phyloP scores from a whole-genome alignment of 306 rosid species.

The Vigna radiata region DNA sequence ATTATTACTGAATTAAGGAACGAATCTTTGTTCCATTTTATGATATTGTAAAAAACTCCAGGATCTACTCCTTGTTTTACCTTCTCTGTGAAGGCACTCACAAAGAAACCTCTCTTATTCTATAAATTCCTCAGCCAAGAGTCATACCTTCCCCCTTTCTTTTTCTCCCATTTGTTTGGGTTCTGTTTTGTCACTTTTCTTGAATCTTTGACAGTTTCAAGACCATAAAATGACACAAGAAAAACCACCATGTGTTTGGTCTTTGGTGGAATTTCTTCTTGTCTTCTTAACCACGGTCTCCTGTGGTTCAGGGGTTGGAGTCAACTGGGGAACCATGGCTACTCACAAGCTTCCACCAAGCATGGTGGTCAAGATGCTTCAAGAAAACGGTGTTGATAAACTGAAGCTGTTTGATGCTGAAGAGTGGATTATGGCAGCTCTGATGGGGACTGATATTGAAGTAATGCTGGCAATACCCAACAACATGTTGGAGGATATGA shows the following conservation, averaged over 20 bases:
- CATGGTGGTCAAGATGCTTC: slow-evolving; percentile 76
- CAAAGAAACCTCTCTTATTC: slow-evolving; percentile 7
- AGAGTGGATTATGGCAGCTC: slow-evolving; percentile 74
- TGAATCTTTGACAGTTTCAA: slow-evolving; percentile 49
- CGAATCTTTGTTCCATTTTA: slow-evolving; percentile 56
- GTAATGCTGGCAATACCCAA: slow-evolving; percentile 92
- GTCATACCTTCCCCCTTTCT: slow-evolving; percentile 50
- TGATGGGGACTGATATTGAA: slow-evolving; percentile 76
- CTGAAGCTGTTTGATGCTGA: slow-evolving; percentile 91
- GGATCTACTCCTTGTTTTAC: slow-evolving; percentile 16
- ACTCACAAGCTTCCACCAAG: slow-evolving; percentile 73
- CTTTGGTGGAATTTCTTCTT: slow-evolving; percentile 46
- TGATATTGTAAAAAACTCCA: slow-evolving; percentile 20
- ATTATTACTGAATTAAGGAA: slow-evolving; percentile 79
- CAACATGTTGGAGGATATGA: slow-evolving; percentile 67
- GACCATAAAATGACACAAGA: slow-evolving; percentile 59
- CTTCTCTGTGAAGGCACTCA: slow-evolving; percentile 58
- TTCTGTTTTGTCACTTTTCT: slow-evolving; percentile 50
- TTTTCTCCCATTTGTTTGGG: slow-evolving; percentile 37
- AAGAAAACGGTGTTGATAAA: slow-evolving; percentile 71
- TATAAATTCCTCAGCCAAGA: slow-evolving; percentile 46
- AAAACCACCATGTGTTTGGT: slow-evolving; percentile 28
- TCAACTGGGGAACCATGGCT: slow-evolving; percentile 97
- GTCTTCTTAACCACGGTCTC: slow-evolving; percentile 44
- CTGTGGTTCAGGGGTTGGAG: slow-evolving; percentile 61